Evolutionary conservation across 306 rosid genomes (phyloP), one percentile per base, ranked within the genome.

Genomic region (Boehmeria nivea): DNA sequence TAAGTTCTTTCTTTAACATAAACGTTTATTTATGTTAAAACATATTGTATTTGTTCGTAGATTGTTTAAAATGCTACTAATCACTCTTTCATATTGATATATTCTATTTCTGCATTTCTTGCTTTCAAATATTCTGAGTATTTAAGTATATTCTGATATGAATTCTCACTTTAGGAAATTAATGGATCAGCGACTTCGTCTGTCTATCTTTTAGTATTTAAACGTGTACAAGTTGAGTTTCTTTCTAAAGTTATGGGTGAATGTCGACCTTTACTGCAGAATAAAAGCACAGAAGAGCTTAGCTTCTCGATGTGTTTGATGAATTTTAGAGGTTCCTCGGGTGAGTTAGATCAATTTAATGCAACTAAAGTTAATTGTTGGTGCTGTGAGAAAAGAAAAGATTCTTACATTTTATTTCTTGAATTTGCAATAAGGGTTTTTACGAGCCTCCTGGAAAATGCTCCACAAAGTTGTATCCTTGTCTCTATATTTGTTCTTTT

Each of bases 281-380:
- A 72, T 66, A 91, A 82, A 75, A 87, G 95, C 63, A 87, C 99
- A 3, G 99, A 95, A 65, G 86, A 91, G 77, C 99, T 91, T 65
- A 91, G 99, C 87, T 87, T 87, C 82, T 53, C 87, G 70, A 91
- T 96, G 17, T 72, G 73, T 71, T 73, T 82, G 16, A 91, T 87
- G 87, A 87, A n/a, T 68, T 82, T 76, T 75, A 94, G 72, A 39
- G 98, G 98, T 64, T 76, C 96, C 36, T 68, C 75, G 78, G 98
- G 96, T 91, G 81, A 64, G 94, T 66, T 67, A 36, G 51, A 33
- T 60, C n/a, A 25, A 22, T 62, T 36, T 51, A 20, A 40, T 38
- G 60, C 31, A 20, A 61, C 69, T 20, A 49, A 52, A 56, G n/a
- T n/a, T n/a, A n/a, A n/a, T 33, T 11, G 38, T 33, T 33, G 6